Conservation (phyloP, 2,329 filamentous ascomycete genomes). For the Akanthomyces dipterigenus region DNA sequence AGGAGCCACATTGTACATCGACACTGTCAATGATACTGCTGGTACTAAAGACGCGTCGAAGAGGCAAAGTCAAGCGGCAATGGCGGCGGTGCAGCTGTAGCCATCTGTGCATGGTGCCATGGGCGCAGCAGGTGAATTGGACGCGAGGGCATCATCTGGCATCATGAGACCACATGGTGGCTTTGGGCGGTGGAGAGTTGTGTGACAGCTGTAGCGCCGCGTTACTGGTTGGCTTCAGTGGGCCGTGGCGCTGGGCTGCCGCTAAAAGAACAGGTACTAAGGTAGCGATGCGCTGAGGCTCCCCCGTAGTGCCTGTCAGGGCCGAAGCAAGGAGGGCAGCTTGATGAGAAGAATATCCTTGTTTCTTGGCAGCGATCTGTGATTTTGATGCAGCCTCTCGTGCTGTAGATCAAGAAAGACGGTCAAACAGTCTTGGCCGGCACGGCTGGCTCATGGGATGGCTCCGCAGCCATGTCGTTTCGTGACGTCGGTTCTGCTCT, state of each 20-base stretch:
- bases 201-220: background rate
- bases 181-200: background rate
- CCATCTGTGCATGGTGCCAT: slow-evolving; percentile 7
- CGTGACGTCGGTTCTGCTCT: background rate
- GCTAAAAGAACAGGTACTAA: background rate
- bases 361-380: slow-evolving; percentile 2
- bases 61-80: slow-evolving; percentile 13
- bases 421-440: background rate
- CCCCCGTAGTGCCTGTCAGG: no score
- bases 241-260: background rate
- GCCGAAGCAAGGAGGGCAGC: background rate
- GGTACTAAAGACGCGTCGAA: slow-evolving; percentile 20
- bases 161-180: background rate
- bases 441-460: background rate
- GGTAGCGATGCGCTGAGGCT: background rate
- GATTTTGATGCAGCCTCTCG: no score
- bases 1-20: slow-evolving; percentile 40
- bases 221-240: background rate
- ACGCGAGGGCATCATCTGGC: background rate
- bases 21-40: slow-evolving; percentile 30
- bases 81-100: slow-evolving; percentile 11
- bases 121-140: background rate
- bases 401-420: background rate
- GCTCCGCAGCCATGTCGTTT: no score
- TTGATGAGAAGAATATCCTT: background rate